A percentile compares a stretch with the other conserved stretches of the same genome.
These are phyloP conservation scores for Stentor roeselii DNA, from an alignment of 73 alveolate species.

Conservation along the genomic window DNA sequence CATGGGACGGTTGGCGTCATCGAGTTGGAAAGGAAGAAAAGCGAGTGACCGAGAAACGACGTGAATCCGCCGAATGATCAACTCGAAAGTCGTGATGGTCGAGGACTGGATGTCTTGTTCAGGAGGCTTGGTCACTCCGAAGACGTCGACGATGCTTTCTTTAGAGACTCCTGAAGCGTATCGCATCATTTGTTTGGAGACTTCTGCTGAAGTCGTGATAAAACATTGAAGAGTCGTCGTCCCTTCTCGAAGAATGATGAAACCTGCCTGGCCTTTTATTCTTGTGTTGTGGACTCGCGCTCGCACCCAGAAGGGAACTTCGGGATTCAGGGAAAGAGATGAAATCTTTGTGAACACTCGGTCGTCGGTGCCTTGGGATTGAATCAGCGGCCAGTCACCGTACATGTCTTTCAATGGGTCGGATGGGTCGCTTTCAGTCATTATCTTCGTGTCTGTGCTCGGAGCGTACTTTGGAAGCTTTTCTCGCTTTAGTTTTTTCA, in stretches of 20 bases:
- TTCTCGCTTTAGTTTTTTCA: background rate
- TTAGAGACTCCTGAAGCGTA: constrained; percentile 71
- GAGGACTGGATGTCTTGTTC: constrained; percentile 68
- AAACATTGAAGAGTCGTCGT: constrained; percentile 84
- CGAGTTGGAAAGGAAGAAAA: constrained; percentile 92
- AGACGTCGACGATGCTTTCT: constrained; percentile 87
- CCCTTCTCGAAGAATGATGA: constrained; percentile 90
- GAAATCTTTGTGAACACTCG: background rate
- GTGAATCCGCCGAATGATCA: constrained; percentile 63
- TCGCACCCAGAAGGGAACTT: constrained; percentile 72
- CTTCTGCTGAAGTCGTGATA: constrained; percentile 62
- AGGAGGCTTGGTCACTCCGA: constrained; percentile 74
- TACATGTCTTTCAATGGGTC: background rate
- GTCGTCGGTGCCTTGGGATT: background rate
- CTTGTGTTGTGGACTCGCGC: constrained; percentile 88
- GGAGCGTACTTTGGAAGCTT: background rate
- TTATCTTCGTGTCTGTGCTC: background rate
- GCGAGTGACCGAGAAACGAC: constrained; percentile 77
- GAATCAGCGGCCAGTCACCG: background rate
- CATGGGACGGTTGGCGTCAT: constrained; percentile 92
- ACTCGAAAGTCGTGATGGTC: constrained; percentile 84
- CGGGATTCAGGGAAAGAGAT: constrained; percentile 38
- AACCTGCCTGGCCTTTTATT: constrained; percentile 90
- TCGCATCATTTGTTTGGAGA: constrained; percentile 85
- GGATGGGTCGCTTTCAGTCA: background rate